Evolutionary conservation across 805 yeast species (phyloP).

Genomic region (Pichia scutulata): DNA sequence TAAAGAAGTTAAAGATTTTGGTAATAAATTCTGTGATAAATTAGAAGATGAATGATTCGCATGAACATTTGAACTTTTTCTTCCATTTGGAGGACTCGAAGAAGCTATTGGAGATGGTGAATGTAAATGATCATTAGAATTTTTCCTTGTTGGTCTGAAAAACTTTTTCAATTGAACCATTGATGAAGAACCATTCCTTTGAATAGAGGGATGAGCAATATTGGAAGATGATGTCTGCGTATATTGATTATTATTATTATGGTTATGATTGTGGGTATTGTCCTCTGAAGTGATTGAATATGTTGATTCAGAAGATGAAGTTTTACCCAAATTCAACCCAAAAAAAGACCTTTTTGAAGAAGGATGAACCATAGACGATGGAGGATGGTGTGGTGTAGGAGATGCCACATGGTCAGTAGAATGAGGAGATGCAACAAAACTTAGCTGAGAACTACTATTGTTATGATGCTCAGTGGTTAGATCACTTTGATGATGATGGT

Average conservation of each 20-base stretch:
- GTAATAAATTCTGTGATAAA: not conserved
- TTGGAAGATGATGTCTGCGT: not conserved
- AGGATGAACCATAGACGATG: constrained; percentile 12
- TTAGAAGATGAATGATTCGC: constrained; percentile 5
- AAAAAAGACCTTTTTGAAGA: constrained; percentile 25
- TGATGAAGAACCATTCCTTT: constrained; percentile 23
- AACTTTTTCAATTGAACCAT: constrained; percentile 70
- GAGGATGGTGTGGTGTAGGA: not conserved
- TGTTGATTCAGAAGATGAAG: constrained; percentile 26
- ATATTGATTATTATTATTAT: not conserved
- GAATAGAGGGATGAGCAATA: constrained; percentile 10
- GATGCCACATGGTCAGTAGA: not conserved
- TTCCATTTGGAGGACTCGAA: not conserved
- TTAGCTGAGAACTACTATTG: not conserved
- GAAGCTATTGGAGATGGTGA: not conserved
- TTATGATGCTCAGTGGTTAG: not conserved
- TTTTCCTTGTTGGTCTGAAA: constrained; percentile 47
- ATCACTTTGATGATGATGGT: constrained; percentile 6
- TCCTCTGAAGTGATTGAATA: constrained; percentile 21
- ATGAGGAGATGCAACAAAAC: not conserved
- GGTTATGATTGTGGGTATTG: constrained; percentile 14
- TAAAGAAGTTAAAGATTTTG: not conserved
- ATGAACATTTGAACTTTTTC: not conserved
- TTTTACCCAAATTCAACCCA: constrained; percentile 24
- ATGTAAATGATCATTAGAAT: constrained; percentile 13